Base-by-base conservation (phyloP, 345 rosid species). In the Xanthoceras sorbifolium region DNA sequence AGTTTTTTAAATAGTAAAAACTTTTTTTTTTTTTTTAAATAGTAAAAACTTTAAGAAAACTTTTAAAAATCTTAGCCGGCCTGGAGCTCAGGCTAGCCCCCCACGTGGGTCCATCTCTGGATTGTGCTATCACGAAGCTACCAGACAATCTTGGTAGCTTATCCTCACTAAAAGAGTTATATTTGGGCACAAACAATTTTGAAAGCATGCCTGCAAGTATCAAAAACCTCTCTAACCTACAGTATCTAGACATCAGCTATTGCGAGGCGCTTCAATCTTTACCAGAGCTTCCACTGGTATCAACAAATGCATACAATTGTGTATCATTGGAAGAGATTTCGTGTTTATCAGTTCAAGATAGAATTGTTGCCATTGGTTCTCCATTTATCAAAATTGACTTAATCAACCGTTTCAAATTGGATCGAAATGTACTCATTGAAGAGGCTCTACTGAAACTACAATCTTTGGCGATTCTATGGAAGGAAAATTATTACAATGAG, bases 261-360 rank as follows among this genome's bases (percentile, higher is more conserved):
- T 77, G 80, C 75, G 26, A 23, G 69, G 7, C 42, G 23, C 80
- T 77, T 62, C 64, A 3, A 23, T 68, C 48, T 18, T 69, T 77
- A 28, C 50, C 1, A 48, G 75, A 38, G 4, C 52, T 77, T 50
- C 76, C 76, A 52, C 3, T 23, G 1, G 38, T 40, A 38, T 23
- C 69, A 23, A 28, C 67, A 28, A 14, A 23, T 50, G 75, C 57
- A 26, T 9, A 29, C 48, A 61, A 68, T 61, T 77, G 75, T 14
- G 32, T 31, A 48, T 62, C 36, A 0, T 26, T 62, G 5, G 48
- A 48, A 15, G 15, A 12, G 1, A 26, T 77, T 31, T 63, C 80
- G 4, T 6, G 42, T 2, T 9, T 59, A 3, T 17, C 71, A 1
- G 15, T 5, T 14, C 63, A 3, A 46, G 23, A n/a, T 9, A 22